A percentile compares a stretch with the other conserved stretches of the same genome.
These are phyloP conservation scores for Volvox reticuliferus DNA, from an alignment of 139 green algal genomes.

Conservation along the genomic window DNA sequence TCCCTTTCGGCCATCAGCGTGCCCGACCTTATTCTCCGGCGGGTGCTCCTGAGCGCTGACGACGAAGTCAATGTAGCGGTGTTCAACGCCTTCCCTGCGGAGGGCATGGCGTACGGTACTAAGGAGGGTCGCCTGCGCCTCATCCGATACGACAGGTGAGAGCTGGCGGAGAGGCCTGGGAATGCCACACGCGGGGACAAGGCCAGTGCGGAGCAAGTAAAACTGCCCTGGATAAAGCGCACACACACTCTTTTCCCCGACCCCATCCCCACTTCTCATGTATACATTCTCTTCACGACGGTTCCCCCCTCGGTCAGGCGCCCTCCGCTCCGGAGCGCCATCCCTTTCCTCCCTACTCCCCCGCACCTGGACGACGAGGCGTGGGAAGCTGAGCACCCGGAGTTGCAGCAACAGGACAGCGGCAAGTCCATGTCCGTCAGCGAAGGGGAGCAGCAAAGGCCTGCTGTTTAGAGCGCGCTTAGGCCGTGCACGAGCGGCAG, in stretches of 20 bases:
- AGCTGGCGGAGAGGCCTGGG: background rate
- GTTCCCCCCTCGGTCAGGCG: background rate
- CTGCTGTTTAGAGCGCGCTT: too few relatives aligned
- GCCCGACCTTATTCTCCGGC: conserved; percentile 79
- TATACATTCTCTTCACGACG: background rate
- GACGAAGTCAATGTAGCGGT: conserved; percentile 95
- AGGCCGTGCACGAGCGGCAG: too few relatives aligned
- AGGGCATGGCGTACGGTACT: conserved; percentile 93
- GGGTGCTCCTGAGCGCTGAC: conserved; percentile 83
- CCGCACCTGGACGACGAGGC: background rate
- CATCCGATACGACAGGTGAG: conserved; percentile 52
- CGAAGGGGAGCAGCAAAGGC: background rate
- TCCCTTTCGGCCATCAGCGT: conserved; percentile 53
- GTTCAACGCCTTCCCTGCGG: conserved; percentile 85
- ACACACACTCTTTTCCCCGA: background rate
- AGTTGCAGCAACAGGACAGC: background rate
- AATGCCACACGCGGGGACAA: background rate
- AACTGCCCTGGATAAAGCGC: background rate
- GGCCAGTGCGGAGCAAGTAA: background rate
- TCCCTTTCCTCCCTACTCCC: conserved; percentile 20
- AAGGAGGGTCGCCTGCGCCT: conserved; percentile 90
- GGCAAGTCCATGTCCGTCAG: background rate
- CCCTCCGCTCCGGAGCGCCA: background rate
- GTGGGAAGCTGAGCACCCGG: background rate
- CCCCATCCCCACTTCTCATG: background rate